Evolutionary conservation across 2,329 filamentous ascomycete genomes (phyloP).

Genomic region (Corinectria fuckeliana): DNA sequence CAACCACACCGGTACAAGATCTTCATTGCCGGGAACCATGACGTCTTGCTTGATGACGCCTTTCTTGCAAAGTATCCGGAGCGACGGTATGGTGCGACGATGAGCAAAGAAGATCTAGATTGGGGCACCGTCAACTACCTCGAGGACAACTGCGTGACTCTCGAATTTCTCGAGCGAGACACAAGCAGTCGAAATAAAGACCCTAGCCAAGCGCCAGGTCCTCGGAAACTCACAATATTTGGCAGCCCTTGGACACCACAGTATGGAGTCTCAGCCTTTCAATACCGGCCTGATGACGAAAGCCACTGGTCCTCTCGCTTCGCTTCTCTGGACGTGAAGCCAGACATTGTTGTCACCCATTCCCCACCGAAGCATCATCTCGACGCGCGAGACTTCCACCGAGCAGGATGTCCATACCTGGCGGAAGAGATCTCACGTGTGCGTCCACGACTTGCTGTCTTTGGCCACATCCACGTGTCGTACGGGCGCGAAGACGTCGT

Average conservation of each 20-base stretch:
- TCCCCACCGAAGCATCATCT: slow-evolving; percentile 35
- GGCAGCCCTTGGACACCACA: slow-evolving; percentile 3
- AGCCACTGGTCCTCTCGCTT: slow-evolving; percentile 22
- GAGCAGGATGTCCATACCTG: slow-evolving; percentile 32
- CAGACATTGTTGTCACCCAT: slow-evolving; percentile 35
- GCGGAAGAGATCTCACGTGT: slow-evolving; percentile 25
- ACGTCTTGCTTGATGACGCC: slow-evolving; percentile 65
- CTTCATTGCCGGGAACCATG: slow-evolving; percentile 72
- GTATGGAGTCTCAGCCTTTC: slow-evolving; percentile 31
- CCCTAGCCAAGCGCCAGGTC: background rate
- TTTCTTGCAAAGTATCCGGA: slow-evolving; percentile 45
- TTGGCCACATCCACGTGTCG: slow-evolving; percentile 36
- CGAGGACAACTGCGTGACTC: slow-evolving; percentile 15
- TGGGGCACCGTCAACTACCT: slow-evolving; percentile 34
- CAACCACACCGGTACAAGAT: slow-evolving; percentile 62
- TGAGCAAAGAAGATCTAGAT: slow-evolving; percentile 24
- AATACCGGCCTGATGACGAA: slow-evolving; percentile 27
- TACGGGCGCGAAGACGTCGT: slow-evolving; percentile 32
- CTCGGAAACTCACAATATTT: slow-evolving; percentile 1
- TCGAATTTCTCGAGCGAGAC: slow-evolving; percentile 9
- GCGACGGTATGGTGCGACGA: slow-evolving; percentile 23
- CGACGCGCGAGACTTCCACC: slow-evolving; percentile 33
- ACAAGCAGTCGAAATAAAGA: too few species aligned
- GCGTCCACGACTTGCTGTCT: slow-evolving; percentile 28
- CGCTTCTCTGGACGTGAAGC: background rate